Percentiles rank a stretch among this genome's conserved stretches.
Conservation (phyloP, 148 eudicot genomes). For the Silene uniflora region DNA sequence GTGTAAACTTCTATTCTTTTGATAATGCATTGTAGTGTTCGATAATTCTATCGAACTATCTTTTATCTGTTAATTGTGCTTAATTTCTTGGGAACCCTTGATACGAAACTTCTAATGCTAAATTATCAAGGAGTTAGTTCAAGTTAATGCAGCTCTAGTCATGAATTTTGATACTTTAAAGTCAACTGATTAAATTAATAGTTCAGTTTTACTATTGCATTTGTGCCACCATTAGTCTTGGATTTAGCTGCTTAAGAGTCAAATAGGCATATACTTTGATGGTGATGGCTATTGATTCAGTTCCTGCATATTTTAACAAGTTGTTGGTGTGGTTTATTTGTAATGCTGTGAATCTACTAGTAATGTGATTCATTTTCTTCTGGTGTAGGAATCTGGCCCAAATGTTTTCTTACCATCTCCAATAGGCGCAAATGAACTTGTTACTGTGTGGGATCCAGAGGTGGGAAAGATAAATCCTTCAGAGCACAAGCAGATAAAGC, state of each 20-base stretch:
- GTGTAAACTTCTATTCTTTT: not conserved
- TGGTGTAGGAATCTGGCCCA: constrained; percentile 81
- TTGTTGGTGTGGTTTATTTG: constrained; percentile 2
- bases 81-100: not conserved
- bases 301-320: not conserved
- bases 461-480: constrained; percentile 90
- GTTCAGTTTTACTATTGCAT: too few species aligned
- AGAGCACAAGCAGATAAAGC: constrained; percentile 95
- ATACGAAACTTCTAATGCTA: not conserved
- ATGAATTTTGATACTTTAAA: too few species aligned
- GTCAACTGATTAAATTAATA: too few species aligned
- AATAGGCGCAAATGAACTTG: constrained; percentile 86
- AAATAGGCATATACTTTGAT: not conserved
- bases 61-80: not conserved
- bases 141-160: not conserved
- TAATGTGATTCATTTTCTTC: not conserved
- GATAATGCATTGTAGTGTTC: not conserved
- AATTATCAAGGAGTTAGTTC: not conserved
- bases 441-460: constrained; percentile 95
- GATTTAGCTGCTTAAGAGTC: not conserved
- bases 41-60: not conserved
- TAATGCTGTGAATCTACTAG: not conserved
- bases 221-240: not conserved
- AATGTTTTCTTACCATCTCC: constrained; percentile 83
- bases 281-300: not conserved